phyloP scores from a whole-genome alignment of 148 eudicot species.

The Rhododendron ferrugineum region DNA sequence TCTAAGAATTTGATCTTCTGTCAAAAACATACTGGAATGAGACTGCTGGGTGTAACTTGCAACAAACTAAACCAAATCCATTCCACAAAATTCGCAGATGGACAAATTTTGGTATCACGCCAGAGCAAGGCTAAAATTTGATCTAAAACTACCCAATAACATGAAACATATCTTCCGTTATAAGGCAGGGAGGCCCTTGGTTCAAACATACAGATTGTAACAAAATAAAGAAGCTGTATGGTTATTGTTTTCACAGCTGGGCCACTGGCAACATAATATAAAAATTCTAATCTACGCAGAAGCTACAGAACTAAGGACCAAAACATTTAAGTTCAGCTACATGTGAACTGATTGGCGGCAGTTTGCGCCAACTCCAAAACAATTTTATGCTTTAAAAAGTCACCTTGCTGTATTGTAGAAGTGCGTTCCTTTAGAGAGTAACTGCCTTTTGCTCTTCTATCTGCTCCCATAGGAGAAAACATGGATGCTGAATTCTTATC shows the following conservation, averaged over 20 bases:
- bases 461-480: conserved; percentile 15
- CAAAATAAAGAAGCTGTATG: neutral
- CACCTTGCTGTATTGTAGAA: conserved; percentile 45
- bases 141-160: neutral
- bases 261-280: neutral
- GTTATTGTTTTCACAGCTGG: neutral
- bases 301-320: neutral
- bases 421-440: neutral
- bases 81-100: conserved; percentile 1
- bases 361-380: conserved; percentile 11
- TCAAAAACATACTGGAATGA: conserved; percentile 17
- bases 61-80: neutral
- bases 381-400: neutral
- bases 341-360: neutral
- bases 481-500: conserved; percentile 21
- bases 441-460: conserved; percentile 10
- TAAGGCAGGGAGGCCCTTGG: neutral
- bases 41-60: neutral
- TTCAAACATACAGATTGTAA: neutral
- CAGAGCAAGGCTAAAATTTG: neutral
- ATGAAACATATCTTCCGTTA: neutral
- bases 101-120: neutral
- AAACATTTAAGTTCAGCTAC: neutral
- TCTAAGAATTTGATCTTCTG: conserved; percentile 44
- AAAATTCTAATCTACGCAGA: neutral